Base-by-base conservation (phyloP, 2,329 filamentous ascomycete species). In the Penicillium sumatraense region DNA sequence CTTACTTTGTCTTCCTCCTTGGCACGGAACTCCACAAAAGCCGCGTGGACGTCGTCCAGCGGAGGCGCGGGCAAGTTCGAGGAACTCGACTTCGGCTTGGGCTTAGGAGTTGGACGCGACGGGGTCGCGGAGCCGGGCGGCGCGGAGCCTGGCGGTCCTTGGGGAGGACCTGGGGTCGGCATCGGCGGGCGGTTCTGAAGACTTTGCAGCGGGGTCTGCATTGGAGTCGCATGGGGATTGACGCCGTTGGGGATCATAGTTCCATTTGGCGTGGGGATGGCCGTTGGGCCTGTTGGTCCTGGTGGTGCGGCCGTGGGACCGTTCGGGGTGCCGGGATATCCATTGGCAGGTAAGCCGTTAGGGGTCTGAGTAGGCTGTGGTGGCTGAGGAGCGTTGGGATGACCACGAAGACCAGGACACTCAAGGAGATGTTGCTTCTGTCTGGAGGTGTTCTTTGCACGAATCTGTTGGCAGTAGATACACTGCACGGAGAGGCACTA, bases 401-500 rank as follows among this genome's bases (percentile, higher is more conserved):
- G 76, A 53, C 77, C 77, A 51, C 77, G 76, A 31, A 80, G 69
- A 54, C 77, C 78, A 47, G 78, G 78, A 61, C 79, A 81, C 63
- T 80, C 78, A 53, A 80, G 77, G 16, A 81, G 69, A 64, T 81
- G 79, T 63, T 80, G 76, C 66, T 81, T 81, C 70, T 81, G 79
- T 58, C 79, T 77, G 56, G 77, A 80, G 53, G 79, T 81, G 62
- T 81, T 81, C 72, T 81, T 81, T 66, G 79, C 79, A 58, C 79
- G 76, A 54, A 80, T 80, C 67, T 80, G 78, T 64, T 81, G 78
- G 59, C 79, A 81, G 64, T 81, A 81, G 69, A 81, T 80, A 68
- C 79, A 81, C 71, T 81, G 79, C 20, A 80, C 79, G 41, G 78
- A 81, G 57, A 81, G 77, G 68, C 79, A 81, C 75, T 81, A 64